Evolutionary conservation across 495 filamentous ascomycete genomes (phyloP).

Genomic region (Xylaria acuta): DNA sequence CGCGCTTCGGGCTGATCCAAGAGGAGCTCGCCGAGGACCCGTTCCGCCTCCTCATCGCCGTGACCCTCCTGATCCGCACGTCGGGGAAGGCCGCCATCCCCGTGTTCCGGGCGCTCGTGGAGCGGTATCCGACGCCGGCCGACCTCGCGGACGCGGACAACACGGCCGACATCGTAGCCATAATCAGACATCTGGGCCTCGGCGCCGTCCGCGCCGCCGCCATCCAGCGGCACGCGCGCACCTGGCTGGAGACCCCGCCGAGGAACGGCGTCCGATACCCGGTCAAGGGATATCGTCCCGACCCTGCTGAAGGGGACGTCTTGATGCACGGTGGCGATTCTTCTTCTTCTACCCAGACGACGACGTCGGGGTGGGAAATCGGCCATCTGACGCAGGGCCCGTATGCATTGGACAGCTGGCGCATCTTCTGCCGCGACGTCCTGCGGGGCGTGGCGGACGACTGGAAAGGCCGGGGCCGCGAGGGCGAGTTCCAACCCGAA

Average conservation of each 20-base stretch:
- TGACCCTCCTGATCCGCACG: conserved; percentile 85
- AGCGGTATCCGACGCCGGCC: conserved; percentile 69
- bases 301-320: conserved; percentile 43
- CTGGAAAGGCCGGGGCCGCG: conserved; percentile 61
- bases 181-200: conserved; percentile 78
- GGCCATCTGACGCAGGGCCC: conserved; percentile 85
- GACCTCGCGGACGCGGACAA: conserved; percentile 66
- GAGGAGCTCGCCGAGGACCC: conserved; percentile 75
- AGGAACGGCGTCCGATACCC: conserved; percentile 62
- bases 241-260: conserved; percentile 73
- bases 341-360: not conserved
- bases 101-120: conserved; percentile 71
- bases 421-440: conserved; percentile 89
- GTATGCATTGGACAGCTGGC: conserved; percentile 91
- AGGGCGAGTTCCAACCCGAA: conserved; percentile 64
- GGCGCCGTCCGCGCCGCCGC: conserved; percentile 57
- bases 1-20: conserved; percentile 79
- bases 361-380: conserved; percentile 75
- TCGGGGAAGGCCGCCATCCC: conserved; percentile 77
- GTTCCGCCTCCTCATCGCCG: conserved; percentile 74
- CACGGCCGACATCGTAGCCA: conserved; percentile 59
- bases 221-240: conserved; percentile 69
- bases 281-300: conserved; percentile 73
- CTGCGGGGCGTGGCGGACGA: conserved; percentile 66
- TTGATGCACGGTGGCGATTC: not conserved